phyloP scores from a whole-genome alignment of 2,329 filamentous ascomycete species.

The Aureobasidium sp. region DNA sequence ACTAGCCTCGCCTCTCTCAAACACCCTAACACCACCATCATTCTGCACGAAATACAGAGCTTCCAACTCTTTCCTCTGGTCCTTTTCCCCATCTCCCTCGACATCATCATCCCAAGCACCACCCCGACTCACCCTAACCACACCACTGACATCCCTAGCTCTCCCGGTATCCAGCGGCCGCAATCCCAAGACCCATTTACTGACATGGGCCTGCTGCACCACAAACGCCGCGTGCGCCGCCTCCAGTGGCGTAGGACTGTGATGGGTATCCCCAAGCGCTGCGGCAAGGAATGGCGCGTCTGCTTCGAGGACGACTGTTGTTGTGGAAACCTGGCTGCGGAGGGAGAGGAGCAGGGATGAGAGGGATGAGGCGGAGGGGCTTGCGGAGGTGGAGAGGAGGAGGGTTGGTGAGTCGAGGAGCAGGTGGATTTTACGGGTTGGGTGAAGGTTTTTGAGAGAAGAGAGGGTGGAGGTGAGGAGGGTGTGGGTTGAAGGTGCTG shows the following conservation, averaged over 20 bases:
- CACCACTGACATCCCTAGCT: conserved; percentile 85
- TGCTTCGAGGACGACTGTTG: conserved; percentile 60
- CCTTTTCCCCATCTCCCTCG: conserved; percentile 36
- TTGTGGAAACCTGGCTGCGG: conserved; percentile 52
- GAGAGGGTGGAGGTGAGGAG: conserved; percentile 22
- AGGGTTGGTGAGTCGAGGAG: conserved; percentile 38
- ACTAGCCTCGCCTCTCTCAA: conserved; percentile 60
- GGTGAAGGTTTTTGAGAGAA: conserved; percentile 21
- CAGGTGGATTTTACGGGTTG: conserved; percentile 28
- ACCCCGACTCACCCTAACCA: conserved; percentile 64
- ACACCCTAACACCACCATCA: conserved; percentile 73
- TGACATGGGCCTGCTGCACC: conserved; percentile 64
- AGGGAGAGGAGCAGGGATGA: conserved; percentile 24
- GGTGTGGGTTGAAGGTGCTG: conserved; percentile 15
- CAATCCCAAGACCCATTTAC: conserved; percentile 61
- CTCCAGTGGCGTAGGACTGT: conserved; percentile 54
- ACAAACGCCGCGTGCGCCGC: conserved; percentile 62
- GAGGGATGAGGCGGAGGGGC: conserved; percentile 21
- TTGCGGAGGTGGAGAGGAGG: conserved; percentile 30
- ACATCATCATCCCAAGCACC: conserved; percentile 29
- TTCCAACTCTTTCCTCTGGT: conserved; percentile 51
- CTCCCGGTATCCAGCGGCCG: conserved; percentile 75
- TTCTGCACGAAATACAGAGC: conserved; percentile 71
- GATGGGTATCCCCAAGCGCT: conserved; percentile 24
- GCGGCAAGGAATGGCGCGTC: conserved; percentile 58